Base-by-base conservation (phyloP, 148 eudicot species). In the Rhododendron williamsianum region DNA sequence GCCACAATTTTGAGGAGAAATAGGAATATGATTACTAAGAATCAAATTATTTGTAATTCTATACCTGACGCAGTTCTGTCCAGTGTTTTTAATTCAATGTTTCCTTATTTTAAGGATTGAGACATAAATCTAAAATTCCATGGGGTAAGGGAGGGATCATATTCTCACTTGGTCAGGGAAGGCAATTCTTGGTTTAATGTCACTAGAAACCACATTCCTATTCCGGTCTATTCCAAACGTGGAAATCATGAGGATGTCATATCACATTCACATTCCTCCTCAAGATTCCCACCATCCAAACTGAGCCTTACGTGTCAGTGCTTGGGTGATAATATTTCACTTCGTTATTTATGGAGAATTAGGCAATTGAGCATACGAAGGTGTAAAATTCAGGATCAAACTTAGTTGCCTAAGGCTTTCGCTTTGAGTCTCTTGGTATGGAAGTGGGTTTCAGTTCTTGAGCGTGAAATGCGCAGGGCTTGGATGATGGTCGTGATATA, bases 361-460 rank as follows among this genome's bases (percentile, higher is more conserved):
- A 27, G 15, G 35, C 63, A 80, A 49, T 48, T 23, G 15, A 52
- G 65, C 52, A 80, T 52, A 35, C 41, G 7, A 36, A 58, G 18
- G 18, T 60, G 48, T 81, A 36, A 54, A 18, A 80, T 52, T 51
- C n/a, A 33, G 43, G 21, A 23, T 36, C 49, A 58, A 56, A 52
- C 6, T 41, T 38, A 54, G 36, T 38, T 81, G 72, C 49, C 33
- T 38, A 58, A 36, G 21, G 83, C 48, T 81, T 36, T 81, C 18
- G 12, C 30, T 23, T 56, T 38, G 63, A 48, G n/a, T 25, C 25
- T 80, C 6, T 80, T 52, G 41, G 81, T 45, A 51, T 36, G 71
- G 11, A 56, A 81, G 45, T 81, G 69, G n/a, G 67, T 21, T 49
- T 80, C 48, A 45, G 81, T 79, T 79, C 9, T 54, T 81, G 83